These are phyloP conservation scores for Turritis glabra DNA, from an alignment of 345 rosid genomes.

Conservation along the genomic window DNA sequence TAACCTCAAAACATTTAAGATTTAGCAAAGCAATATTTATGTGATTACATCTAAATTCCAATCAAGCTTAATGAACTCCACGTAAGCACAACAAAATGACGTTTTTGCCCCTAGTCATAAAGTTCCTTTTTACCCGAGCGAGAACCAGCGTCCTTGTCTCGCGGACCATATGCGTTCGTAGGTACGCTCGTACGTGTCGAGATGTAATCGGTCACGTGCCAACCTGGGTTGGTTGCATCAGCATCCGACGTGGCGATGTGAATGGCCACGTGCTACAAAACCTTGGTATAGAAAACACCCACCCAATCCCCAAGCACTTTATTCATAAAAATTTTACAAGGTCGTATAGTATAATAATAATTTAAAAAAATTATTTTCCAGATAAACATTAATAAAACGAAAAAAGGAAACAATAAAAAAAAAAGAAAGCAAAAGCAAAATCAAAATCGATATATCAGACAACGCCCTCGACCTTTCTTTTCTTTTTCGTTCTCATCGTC, in stretches of 20 bases:
- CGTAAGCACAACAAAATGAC: neutral
- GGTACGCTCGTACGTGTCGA: conserved; percentile 39
- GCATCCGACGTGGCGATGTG: conserved; percentile 49
- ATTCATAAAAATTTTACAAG: neutral
- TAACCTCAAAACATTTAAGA: neutral
- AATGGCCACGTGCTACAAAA: conserved; percentile 53
- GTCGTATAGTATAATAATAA: too few species aligned
- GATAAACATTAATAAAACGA: conserved; percentile 11
- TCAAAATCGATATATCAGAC: conserved; percentile 37
- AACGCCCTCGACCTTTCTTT: conserved; percentile 34
- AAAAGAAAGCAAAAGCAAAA: conserved; percentile 34
- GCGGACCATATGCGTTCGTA: conserved; percentile 30
- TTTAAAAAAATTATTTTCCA: neutral
- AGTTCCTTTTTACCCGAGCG: neutral
- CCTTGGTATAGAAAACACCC: conserved; percentile 32
- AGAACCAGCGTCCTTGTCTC: conserved; percentile 30
- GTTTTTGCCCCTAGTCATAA: neutral
- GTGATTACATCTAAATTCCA: neutral
- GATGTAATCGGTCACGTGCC: conserved; percentile 42
- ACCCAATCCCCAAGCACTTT: conserved; percentile 20
- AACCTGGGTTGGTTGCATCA: conserved; percentile 37
- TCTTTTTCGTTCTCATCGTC: conserved; percentile 34
- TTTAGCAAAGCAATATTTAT: neutral
- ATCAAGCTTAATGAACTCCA: conserved; percentile 3
- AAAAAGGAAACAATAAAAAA: conserved; percentile 5